Evolutionary conservation across 352 stramenopile species (phyloP).

Genomic region (Pythium angustatum): DNA sequence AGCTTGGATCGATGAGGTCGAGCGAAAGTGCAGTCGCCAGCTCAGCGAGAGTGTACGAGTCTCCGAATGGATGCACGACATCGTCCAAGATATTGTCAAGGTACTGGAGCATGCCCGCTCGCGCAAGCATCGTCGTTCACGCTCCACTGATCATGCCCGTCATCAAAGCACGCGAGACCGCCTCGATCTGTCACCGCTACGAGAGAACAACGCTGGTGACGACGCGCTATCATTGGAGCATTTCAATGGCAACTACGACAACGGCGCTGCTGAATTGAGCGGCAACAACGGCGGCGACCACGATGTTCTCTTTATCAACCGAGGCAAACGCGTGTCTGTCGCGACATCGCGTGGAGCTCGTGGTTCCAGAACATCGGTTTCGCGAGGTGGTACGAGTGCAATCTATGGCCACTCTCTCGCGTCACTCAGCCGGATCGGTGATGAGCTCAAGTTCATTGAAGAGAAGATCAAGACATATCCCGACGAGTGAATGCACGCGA

Average conservation of each 20-base stretch:
- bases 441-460: conserved; percentile 73
- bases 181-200: conserved; percentile 9
- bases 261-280: neutral
- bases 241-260: conserved; percentile 23
- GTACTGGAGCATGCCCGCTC: conserved; percentile 47
- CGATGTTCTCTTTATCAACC: conserved; percentile 36
- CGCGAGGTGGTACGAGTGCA: conserved; percentile 26
- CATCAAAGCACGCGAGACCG: conserved; percentile 27
- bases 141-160: conserved; percentile 25
- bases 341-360: conserved; percentile 20
- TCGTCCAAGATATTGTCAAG: conserved; percentile 48
- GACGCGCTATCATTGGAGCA: conserved; percentile 29
- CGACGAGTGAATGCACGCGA: conserved; percentile 30
- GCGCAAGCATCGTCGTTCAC: conserved; percentile 35
- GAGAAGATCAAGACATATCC: conserved; percentile 57
- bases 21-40: conserved; percentile 55
- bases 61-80: conserved; percentile 52
- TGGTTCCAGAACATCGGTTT: conserved; percentile 33
- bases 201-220: conserved; percentile 23
- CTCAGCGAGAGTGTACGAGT: conserved; percentile 57
- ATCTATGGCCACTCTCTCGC: conserved; percentile 50
- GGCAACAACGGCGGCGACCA: conserved; percentile 24
- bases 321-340: conserved; percentile 32
- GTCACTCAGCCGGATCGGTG: conserved; percentile 55
- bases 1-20: conserved; percentile 56